Evolutionary conservation across 108 stramenopile species (phyloP).

Genomic region (Cylindrotheca closterium): DNA sequence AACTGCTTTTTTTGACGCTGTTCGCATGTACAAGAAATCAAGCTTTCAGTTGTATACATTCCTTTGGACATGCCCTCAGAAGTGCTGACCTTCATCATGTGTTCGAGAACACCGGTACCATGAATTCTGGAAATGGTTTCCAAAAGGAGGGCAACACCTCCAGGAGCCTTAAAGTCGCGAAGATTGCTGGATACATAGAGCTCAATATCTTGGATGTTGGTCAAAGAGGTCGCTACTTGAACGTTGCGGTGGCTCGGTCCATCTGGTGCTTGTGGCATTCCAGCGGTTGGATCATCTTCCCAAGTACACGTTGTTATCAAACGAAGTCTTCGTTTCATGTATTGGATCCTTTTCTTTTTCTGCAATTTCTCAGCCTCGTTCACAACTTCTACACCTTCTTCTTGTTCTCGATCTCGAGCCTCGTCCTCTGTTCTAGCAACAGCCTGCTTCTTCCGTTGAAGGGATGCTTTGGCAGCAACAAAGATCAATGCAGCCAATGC

Average conservation of each 20-base stretch:
- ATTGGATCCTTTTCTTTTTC: constrained; percentile 11
- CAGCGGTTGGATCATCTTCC: constrained; percentile 35
- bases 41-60: not conserved
- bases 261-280: constrained; percentile 18
- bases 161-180: constrained; percentile 52
- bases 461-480: constrained; percentile 58
- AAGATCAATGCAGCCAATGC: constrained; percentile 64
- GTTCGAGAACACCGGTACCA: constrained; percentile 36
- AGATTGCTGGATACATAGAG: constrained; percentile 64
- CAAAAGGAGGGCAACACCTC: constrained; percentile 81
- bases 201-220: constrained; percentile 59
- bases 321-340: constrained; percentile 26
- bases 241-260: constrained; percentile 39
- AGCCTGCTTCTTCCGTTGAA: constrained; percentile 36
- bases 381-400: not conserved
- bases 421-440: constrained; percentile 6
- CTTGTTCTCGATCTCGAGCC: not conserved
- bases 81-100: constrained; percentile 14
- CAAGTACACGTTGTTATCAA: constrained; percentile 74
- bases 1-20: constrained; percentile 16
- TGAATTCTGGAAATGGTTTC: constrained; percentile 76
- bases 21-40: constrained; percentile 49
- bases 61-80: not conserved
- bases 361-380: constrained; percentile 4
- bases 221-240: constrained; percentile 51